A percentile compares a stretch with the other conserved stretches of the same genome.
Evolutionary conservation across 192 early-diverging fungal species (phyloP).

Genomic region (Backusella luteola): DNA sequence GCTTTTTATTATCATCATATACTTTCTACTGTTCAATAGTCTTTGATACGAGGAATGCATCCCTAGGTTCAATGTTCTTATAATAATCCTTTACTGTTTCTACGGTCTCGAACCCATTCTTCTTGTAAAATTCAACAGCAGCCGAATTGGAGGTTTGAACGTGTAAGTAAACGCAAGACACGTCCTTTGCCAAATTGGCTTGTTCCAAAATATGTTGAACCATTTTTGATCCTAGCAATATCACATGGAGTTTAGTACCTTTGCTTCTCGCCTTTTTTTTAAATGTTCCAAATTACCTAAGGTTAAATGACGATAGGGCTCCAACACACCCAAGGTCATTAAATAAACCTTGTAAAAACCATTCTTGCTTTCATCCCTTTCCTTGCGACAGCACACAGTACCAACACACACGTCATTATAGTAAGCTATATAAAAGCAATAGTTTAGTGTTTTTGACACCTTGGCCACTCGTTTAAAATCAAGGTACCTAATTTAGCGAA

Average conservation of each 20-base stretch:
- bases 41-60: conserved; percentile 70
- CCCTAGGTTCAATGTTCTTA: conserved; percentile 75
- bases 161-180: conserved; percentile 71
- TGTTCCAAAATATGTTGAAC: conserved; percentile 58
- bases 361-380: conserved; percentile 45
- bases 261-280: background rate
- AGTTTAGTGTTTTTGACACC: background rate
- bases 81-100: conserved; percentile 74
- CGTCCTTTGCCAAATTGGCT: conserved; percentile 42
- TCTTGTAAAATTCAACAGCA: conserved; percentile 82
- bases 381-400: conserved; percentile 81
- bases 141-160: conserved; percentile 82
- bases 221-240: conserved; percentile 51
- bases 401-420: conserved; percentile 70
- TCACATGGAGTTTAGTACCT: background rate
- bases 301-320: conserved; percentile 76
- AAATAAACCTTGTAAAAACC: conserved; percentile 66
- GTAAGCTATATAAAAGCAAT: conserved; percentile 48
- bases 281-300: conserved; percentile 51
- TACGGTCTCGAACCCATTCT: conserved; percentile 67
- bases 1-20: background rate
- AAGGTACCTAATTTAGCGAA: conserved; percentile 65
- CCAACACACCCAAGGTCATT: conserved; percentile 91
- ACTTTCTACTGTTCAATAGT: conserved; percentile 15
- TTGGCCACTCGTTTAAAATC: background rate